phyloP scores from a whole-genome alignment of 352 stramenopile species.

The Thraustochytrium striatum region DNA sequence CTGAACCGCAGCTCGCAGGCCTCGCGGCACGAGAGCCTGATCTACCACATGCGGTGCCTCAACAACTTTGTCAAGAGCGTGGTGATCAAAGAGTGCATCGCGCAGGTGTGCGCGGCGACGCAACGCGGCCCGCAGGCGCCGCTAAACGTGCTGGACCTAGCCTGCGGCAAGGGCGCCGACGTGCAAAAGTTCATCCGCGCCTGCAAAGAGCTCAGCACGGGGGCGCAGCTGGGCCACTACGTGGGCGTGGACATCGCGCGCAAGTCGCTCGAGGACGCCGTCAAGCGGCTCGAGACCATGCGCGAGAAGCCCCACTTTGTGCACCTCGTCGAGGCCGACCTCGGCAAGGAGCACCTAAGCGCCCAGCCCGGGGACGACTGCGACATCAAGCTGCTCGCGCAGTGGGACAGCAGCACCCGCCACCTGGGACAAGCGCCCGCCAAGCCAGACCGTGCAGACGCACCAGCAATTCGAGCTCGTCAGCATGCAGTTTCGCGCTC shows the following conservation, averaged over 20 bases:
- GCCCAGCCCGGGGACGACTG: background rate
- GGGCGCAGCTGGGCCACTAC: constrained; percentile 85
- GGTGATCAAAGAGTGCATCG: constrained; percentile 81
- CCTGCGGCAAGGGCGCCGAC: constrained; percentile 96
- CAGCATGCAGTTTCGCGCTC: constrained; percentile 98
- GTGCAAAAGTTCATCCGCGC: constrained; percentile 90
- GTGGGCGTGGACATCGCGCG: constrained; percentile 95
- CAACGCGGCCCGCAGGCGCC: constrained; percentile 44
- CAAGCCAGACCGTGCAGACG: constrained; percentile 52
- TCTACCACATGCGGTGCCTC: constrained; percentile 94
- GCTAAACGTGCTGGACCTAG: constrained; percentile 90
- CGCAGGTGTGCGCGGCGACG: constrained; percentile 45
- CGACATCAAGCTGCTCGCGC: background rate
- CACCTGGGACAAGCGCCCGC: background rate
- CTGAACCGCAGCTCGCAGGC: constrained; percentile 67
- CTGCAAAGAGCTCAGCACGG: constrained; percentile 53
- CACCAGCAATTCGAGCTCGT: constrained; percentile 83
- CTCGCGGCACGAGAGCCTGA: constrained; percentile 74
- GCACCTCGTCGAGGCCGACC: constrained; percentile 47
- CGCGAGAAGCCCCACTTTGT: constrained; percentile 15
- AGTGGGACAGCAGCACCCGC: background rate
- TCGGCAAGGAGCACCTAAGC: background rate
- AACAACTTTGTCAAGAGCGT: constrained; percentile 99
- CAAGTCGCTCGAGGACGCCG: constrained; percentile 84
- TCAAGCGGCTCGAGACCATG: constrained; percentile 25